Evolutionary conservation across 768 basidiomycete species (phyloP).

Genomic region (Phylloporus sp.): DNA sequence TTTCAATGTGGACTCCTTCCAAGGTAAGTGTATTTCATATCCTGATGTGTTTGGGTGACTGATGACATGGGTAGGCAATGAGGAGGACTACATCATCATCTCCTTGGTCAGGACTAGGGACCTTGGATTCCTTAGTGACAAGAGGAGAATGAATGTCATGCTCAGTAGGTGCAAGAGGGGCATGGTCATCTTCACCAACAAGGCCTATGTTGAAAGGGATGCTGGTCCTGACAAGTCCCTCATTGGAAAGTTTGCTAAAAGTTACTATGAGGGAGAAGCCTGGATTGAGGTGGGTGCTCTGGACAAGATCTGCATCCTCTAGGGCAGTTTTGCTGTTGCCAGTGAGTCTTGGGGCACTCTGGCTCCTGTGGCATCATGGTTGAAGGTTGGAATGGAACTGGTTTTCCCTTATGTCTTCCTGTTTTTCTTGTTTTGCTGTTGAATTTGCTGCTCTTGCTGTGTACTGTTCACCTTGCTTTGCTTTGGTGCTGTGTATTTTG

Average conservation of each 20-base stretch:
- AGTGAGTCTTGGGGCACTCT: too few species aligned
- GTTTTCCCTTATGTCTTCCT: background rate
- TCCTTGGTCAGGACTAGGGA: conserved; percentile 61
- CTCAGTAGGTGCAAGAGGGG: conserved; percentile 72
- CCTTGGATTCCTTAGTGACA: conserved; percentile 63
- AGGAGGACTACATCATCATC: conserved; percentile 71
- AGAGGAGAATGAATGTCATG: conserved; percentile 82
- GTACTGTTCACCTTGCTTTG: background rate
- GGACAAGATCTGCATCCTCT: conserved; percentile 16
- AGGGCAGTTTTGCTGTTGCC: background rate
- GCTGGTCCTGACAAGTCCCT: conserved; percentile 46
- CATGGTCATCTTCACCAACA: conserved; percentile 70
- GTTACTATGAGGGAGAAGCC: conserved; percentile 28
- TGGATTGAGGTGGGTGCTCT: conserved; percentile 37
- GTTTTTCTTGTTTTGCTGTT: conserved; percentile 8
- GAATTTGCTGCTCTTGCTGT: conserved; percentile 18
- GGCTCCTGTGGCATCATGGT: too few species aligned
- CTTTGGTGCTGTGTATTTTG: background rate
- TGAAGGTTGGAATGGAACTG: background rate
- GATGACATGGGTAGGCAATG: conserved; percentile 55
- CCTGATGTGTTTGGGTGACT: background rate
- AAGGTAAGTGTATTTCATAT: conserved; percentile 45
- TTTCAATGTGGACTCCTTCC: conserved; percentile 77
- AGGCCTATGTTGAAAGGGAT: conserved; percentile 51
- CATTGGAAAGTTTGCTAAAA: conserved; percentile 35